Base-by-base conservation (phyloP, 2,329 filamentous ascomycete genomes). In the Venturia carpophila region DNA sequence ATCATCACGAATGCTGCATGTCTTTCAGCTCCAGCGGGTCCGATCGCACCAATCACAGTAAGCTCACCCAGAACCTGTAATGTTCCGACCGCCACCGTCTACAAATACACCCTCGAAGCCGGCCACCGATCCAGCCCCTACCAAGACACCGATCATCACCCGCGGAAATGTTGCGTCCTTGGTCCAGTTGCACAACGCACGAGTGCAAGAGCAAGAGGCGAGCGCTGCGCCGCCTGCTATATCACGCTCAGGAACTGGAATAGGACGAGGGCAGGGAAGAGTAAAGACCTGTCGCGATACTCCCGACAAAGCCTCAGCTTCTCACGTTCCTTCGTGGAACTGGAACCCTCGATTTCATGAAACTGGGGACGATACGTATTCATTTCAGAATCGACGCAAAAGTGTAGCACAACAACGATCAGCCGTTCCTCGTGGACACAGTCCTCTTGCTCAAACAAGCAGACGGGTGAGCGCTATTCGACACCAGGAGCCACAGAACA, bases 121-220 rank as follows among this genome's bases (percentile, higher is more conserved):
- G 27, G 15, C 52, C 4, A 37, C 52, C 52, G 19, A 19, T 19
- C 52, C 30, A 37, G 52, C 30, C 11, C 52, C 52, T 37, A 58
- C 52, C 11, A 58, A 37, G 30, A 58, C 30, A 10, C 52, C 52
- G 15, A 37, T 21, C 30, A 58, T 58, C 19, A 34, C 15, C 37
- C 52, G 52, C 30, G 27, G 52, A 15, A 58, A 58, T 58, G 52
- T 58, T n/a, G 52, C 52, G n/a, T 37, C 30, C 27, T n/a, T 58
- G 27, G 30, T 58, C 15, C 52, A 58, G n/a, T 58, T 58, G 19
- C 52, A 58, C 30, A 24, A 58, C 30, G 3, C 52, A 37, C 27
- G 30, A n/a, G 52, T 58, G 30, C 27, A 24, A 58, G 52, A 37
- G 52, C 27, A 58, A 58, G 52, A 58, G 30, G 52, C 52, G 27